A percentile compares a stretch with the other conserved stretches of the same genome.
phyloP scores from a whole-genome alignment of 148 eudicot species.

The Persicaria maculosa region DNA sequence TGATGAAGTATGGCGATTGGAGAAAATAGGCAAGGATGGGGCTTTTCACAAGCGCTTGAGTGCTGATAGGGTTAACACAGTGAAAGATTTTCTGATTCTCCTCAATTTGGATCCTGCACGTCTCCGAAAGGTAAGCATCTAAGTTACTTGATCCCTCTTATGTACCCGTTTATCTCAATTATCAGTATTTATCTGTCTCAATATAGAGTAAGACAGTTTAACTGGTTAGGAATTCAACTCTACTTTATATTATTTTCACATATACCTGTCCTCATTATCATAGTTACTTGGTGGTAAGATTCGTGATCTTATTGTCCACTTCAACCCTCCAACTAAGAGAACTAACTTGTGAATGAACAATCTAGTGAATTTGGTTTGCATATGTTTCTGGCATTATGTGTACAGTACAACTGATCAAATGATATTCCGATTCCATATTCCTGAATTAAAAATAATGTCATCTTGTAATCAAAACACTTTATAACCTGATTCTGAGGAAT shows the following conservation, averaged over 20 bases:
- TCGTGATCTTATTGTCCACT: not conserved
- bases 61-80: constrained; percentile 41
- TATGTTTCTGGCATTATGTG: not conserved
- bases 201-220: not conserved
- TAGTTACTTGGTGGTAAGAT: not conserved
- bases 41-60: constrained; percentile 62
- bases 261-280: not conserved
- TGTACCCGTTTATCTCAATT: not conserved
- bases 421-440: not conserved
- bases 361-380: not conserved
- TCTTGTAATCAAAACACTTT: not conserved
- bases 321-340: not conserved
- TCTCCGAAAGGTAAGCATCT: constrained; percentile 52
- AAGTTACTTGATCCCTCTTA: not conserved
- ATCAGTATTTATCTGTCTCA: not conserved
- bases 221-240: not conserved
- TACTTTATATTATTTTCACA: not conserved
- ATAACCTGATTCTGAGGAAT: not conserved
- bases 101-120: constrained; percentile 47
- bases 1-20: constrained; percentile 73
- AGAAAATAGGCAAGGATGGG: constrained; percentile 67
- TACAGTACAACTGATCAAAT: not conserved
- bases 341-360: not conserved
- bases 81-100: constrained; percentile 66
- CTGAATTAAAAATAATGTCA: not conserved